Evolutionary conservation across 352 stramenopile genomes (phyloP).

Genomic region (Phytophthora fragariae): DNA sequence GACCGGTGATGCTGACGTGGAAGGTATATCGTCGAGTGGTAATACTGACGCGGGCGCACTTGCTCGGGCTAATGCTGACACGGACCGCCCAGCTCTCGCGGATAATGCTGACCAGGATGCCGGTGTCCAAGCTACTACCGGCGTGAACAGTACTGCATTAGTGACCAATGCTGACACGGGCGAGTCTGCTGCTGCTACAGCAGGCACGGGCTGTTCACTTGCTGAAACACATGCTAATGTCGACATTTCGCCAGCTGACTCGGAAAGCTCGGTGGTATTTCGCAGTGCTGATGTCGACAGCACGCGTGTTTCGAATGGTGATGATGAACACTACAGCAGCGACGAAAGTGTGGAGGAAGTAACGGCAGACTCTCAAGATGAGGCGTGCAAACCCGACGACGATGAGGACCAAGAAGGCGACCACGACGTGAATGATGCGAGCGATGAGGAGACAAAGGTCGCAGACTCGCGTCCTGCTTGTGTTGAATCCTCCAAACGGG

Average conservation of each 20-base stretch:
- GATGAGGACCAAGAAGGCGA: not conserved
- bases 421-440: not conserved
- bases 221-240: too few species aligned
- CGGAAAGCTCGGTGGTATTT: too few species aligned
- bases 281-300: not conserved
- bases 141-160: not conserved
- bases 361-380: not conserved
- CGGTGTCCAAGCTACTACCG: not conserved
- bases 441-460: not conserved
- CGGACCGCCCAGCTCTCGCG: too few species aligned
- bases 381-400: not conserved
- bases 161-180: not conserved
- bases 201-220: not conserved
- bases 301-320: not conserved
- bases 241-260: too few species aligned
- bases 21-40: too few species aligned
- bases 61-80: too few species aligned
- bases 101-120: not conserved
- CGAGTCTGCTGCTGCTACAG: not conserved
- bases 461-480: too few species aligned
- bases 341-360: not conserved
- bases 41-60: too few species aligned
- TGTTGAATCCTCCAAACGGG: not conserved
- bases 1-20: constrained; percentile 4
- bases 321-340: not conserved